A percentile compares a stretch with the other conserved stretches of the same genome.
Conservation (phyloP, 2,329 filamentous ascomycete species). For the Hypoxylon sp. region DNA sequence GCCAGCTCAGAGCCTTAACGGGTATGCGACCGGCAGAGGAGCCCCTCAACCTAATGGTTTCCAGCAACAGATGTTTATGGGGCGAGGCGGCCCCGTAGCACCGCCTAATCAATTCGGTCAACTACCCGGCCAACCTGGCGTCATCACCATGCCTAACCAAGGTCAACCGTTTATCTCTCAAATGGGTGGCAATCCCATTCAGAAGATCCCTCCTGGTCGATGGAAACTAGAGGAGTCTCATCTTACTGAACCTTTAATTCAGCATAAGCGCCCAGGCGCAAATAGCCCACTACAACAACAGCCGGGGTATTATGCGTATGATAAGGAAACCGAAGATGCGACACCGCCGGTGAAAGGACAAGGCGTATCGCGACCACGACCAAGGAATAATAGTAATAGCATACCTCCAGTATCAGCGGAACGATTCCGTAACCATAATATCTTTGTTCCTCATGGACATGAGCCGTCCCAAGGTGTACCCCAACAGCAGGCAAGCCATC, state of each 20-base stretch:
- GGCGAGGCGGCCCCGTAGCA: slow-evolving; percentile 45
- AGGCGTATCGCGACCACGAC: slow-evolving; percentile 40
- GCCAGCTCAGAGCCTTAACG: slow-evolving; percentile 37
- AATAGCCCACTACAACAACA: slow-evolving; percentile 54
- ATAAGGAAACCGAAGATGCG: slow-evolving; percentile 65
- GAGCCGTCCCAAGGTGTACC: slow-evolving; percentile 43
- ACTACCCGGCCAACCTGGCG: slow-evolving; percentile 39
- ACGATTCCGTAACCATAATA: slow-evolving; percentile 60
- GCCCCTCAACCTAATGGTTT: slow-evolving; percentile 40
- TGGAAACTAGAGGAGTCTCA: slow-evolving; percentile 72
- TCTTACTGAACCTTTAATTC: slow-evolving; percentile 65
- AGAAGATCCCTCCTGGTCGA: slow-evolving; percentile 60
- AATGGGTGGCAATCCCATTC: slow-evolving; percentile 57
- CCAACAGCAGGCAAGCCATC: slow-evolving; percentile 42
- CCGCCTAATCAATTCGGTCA: slow-evolving; percentile 45
- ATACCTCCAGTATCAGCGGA: slow-evolving; percentile 67
- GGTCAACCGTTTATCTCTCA: slow-evolving; percentile 49
- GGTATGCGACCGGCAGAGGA: slow-evolving; percentile 37
- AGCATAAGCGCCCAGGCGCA: slow-evolving; percentile 56
- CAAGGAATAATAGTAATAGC: slow-evolving; percentile 48
- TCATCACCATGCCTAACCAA: slow-evolving; percentile 40
- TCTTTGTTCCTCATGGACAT: slow-evolving; percentile 57
- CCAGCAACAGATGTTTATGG: slow-evolving; percentile 45
- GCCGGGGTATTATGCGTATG: slow-evolving; percentile 57
- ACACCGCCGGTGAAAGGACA: slow-evolving; percentile 41